Base-by-base conservation (phyloP, 176 grass and related monocot species). In the Aegilops longissima region DNA sequence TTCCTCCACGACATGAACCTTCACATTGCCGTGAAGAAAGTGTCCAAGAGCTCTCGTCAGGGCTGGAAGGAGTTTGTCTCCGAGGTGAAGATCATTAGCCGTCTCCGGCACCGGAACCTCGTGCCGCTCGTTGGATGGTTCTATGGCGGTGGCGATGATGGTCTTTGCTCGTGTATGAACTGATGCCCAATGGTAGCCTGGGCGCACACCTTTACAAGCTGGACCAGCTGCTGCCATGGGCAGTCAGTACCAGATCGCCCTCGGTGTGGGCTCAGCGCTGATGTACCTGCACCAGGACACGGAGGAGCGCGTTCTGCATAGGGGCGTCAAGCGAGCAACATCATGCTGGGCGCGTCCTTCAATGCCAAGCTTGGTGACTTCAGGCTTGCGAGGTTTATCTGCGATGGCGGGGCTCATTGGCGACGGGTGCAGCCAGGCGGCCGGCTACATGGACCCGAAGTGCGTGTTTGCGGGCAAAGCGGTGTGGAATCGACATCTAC, bases 181-280 rank as follows among this genome's bases (percentile, higher is more conserved):
- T 92, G 18, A 86, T 95, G 91, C 89, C 56, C 38, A 93, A 95
- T 1, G 93, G 89, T 7, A 93, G 91, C 78, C 78, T 95, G 0
- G 93, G 93, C 56, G 10, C 8, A 0, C 84, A 95, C 54, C 77
- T 95, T 6, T 79, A 95, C 83, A 54, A 18, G 0, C 20, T 44
- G 0, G 67, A 84, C 8, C 18, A 7, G 29, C 0, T 21, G 4
- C 74, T 95, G 8, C 9, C 49, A 2, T 95, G 93, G 93, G 54
- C 69, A 18, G 12, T 21, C 12, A 78, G 44, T 76, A 88, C 0
- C 40, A 78, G 80, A 27, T 82, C 3, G 21, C 1, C 1, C 80
- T 82, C 0, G 80, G 80, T 0, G 1, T 82, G 0, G 80, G 80
- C 0, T 82, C 80, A 0, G 80, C 44, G 0, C 80, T 82, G 27